phyloP scores from a whole-genome alignment of 139 green algal species.

The Pleodorina starrii region DNA sequence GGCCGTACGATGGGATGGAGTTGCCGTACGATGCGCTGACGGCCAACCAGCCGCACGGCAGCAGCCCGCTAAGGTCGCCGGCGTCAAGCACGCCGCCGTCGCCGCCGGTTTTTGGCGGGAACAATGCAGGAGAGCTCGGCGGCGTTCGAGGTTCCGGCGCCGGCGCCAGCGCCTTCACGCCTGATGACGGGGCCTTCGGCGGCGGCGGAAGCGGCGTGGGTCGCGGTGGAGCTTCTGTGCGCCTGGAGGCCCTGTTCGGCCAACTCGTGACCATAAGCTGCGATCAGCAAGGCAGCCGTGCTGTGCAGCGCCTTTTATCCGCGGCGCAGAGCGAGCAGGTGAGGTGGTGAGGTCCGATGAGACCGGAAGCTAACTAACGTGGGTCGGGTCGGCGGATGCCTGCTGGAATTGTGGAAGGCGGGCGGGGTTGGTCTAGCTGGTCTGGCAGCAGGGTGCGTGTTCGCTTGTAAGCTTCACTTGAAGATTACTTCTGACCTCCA shows the following conservation, averaged over 20 bases:
- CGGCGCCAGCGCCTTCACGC: not conserved
- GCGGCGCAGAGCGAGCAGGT: conserved; percentile 32
- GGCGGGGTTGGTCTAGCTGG: no score
- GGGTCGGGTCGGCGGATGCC: not conserved
- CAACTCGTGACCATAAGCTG: not conserved
- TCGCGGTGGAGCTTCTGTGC: not conserved
- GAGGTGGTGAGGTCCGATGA: no score
- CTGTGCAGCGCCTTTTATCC: conserved; percentile 42
- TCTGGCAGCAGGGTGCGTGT: not conserved
- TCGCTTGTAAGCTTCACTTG: not conserved
- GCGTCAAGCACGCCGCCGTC: not conserved
- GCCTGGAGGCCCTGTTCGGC: conserved; percentile 27
- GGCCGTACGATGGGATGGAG: no score
- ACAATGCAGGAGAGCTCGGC: not conserved
- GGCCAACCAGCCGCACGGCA: not conserved
- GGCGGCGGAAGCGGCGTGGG: not conserved
- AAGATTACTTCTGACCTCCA: not conserved
- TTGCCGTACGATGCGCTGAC: not conserved
- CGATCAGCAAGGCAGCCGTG: conserved; percentile 45
- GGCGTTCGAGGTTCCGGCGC: not conserved
- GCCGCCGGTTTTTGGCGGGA: not conserved
- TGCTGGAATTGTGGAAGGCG: not conserved
- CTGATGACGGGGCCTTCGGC: not conserved
- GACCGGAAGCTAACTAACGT: not conserved
- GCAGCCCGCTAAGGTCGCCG: not conserved